Base-by-base conservation (phyloP, 495 filamentous ascomycete genomes). In the Xylaria sp. region DNA sequence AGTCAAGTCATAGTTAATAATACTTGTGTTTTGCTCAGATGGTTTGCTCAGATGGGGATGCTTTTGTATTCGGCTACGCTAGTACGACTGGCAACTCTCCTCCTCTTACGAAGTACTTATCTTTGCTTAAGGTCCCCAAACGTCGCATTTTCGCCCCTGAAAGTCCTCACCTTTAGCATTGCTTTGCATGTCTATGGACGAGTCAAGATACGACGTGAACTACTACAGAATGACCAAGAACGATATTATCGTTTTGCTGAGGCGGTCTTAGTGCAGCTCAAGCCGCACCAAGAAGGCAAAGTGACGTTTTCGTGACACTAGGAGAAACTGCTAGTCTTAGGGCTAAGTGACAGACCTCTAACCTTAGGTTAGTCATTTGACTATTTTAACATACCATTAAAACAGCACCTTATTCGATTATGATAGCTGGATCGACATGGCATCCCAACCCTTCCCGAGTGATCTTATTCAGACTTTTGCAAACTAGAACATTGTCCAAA, bases 171-270 rank as follows among this genome's bases (percentile, higher is more conserved):
- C 48, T 8, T 11, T 53, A 15, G 48, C 48, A n/a, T 26, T 53
- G 3, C 21, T 53, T 9, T 53, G 24, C 48, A 5, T 53, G 48
- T 53, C 48, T 26, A 21, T 53, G 48, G 48, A 53, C 11, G 48
- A 53, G 48, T 53, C 48, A 1, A 21, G 48, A 53, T 53, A 53
- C 48, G 48, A 53, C 21, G 48, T 26, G 21, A 53, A 53, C 48
- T 53, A 53, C 48, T 53, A 53, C 21, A 5, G 48, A 9, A 53
- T 53, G 48, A 53, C 48, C 19, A 53, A 53, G 21, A 53, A 53
- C 14, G 48, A 53, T 26, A 53, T 53, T 15, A 53, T 9, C 48
- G 24, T n/a, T 53, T 53, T 11, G 48, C 48, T 5, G 48, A 26
- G 48, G 5, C 19, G 21, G 21, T 53, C 24, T 53, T n/a, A n/a